These are phyloP conservation scores for Aspergillus clavatus DNA, from an alignment of 2,329 filamentous ascomycete species.

Conservation along the genomic window DNA sequence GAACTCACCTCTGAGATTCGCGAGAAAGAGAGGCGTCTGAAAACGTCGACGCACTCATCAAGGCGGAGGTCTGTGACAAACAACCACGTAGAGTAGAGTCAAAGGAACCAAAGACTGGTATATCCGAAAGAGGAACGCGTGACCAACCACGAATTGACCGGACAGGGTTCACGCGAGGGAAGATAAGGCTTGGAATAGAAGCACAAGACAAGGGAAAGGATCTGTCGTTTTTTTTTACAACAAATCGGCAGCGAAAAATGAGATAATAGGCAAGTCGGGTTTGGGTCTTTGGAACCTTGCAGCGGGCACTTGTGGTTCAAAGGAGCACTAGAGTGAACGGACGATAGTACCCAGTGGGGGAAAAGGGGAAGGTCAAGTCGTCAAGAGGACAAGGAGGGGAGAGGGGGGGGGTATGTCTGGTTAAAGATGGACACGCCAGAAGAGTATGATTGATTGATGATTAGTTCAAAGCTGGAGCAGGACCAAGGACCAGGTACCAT, in stretches of 20 bases:
- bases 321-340: slow-evolving; percentile 16
- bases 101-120: slow-evolving; percentile 19
- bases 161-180: slow-evolving; percentile 14
- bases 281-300: slow-evolving; percentile 23
- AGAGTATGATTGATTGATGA: slow-evolving; percentile 19
- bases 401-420: slow-evolving; percentile 6
- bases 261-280: slow-evolving; percentile 16
- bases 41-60: slow-evolving; percentile 41
- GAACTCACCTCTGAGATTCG: slow-evolving; percentile 39
- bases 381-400: slow-evolving; percentile 5
- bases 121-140: slow-evolving; percentile 17
- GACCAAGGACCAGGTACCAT: slow-evolving; percentile 16
- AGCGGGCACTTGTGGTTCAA: slow-evolving; percentile 17
- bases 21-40: slow-evolving; percentile 40
- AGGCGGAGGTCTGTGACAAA: slow-evolving; percentile 27
- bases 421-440: slow-evolving; percentile 20
- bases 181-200: slow-evolving; percentile 14
- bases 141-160: slow-evolving; percentile 22
- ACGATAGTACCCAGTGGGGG: slow-evolving; percentile 20
- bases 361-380: slow-evolving; percentile 10
- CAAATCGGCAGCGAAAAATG: slow-evolving; percentile 10
- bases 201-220: slow-evolving; percentile 17
- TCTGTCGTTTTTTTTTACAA: slow-evolving; percentile 23
- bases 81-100: slow-evolving; percentile 17
- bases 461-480: slow-evolving; percentile 11